Conservation (phyloP, 179 eudicot species). For the Carnegiea gigantea region DNA sequence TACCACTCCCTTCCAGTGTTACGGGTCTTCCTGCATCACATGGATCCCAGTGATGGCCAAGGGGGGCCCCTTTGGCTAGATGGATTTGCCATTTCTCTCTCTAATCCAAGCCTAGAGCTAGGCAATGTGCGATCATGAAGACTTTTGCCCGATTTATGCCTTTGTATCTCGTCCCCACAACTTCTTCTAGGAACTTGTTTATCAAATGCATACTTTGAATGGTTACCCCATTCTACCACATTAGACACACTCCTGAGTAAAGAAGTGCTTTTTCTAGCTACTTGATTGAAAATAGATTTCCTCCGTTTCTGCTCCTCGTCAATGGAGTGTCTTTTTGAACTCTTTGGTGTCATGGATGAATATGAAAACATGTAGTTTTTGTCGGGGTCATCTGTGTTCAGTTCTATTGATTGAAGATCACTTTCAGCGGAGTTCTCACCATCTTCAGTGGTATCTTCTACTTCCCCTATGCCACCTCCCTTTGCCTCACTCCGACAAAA, state of each 20-base stretch:
- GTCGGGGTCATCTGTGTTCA: constrained; percentile 41
- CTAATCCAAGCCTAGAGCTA: constrained; percentile 40
- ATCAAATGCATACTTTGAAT: constrained; percentile 35
- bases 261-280: constrained; percentile 52
- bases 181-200: constrained; percentile 52
- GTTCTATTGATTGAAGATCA: constrained; percentile 72
- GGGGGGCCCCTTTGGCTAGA: constrained; percentile 40
- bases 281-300: constrained; percentile 45
- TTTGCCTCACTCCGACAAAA: constrained; percentile 36
- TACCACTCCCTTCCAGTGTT: constrained; percentile 27
- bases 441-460: constrained; percentile 45
- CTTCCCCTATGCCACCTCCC: constrained; percentile 50
- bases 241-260: constrained; percentile 62
- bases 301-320: constrained; percentile 45
- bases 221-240: constrained; percentile 55
- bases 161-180: constrained; percentile 48
- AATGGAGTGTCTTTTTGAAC: constrained; percentile 29
- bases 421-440: constrained; percentile 61
- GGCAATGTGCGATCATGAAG: background rate
- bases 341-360: constrained; percentile 23
- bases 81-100: constrained; percentile 42
- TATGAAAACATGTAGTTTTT: constrained; percentile 35
- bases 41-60: constrained; percentile 35
- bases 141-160: constrained; percentile 42
- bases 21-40: constrained; percentile 34